A percentile compares a stretch with the other conserved stretches of the same genome.
phyloP scores from a whole-genome alignment of 139 green algal genomes.

The Micractinium conductrix region DNA sequence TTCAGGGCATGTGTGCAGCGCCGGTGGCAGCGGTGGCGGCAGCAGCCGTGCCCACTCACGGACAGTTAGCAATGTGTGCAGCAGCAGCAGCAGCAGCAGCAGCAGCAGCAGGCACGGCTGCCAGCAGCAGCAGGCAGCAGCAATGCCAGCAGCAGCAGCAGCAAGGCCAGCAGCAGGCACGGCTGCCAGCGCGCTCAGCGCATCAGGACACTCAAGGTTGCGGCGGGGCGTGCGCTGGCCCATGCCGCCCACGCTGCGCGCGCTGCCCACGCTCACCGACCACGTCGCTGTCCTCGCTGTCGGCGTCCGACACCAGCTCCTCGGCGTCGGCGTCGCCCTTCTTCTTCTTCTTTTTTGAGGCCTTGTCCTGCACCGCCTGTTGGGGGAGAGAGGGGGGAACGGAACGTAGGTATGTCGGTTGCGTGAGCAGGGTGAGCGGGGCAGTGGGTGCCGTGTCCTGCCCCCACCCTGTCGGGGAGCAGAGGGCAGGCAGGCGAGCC shows the following conservation, averaged over 20 bases:
- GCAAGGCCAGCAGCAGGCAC: neutral
- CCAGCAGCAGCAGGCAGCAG: no score
- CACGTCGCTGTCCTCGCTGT: slow-evolving; percentile 12
- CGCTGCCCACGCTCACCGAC: neutral
- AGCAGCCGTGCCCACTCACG: neutral
- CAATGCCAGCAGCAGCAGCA: neutral
- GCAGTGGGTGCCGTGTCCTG: neutral
- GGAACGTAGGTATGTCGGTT: neutral
- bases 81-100: no score
- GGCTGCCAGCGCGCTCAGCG: no score
- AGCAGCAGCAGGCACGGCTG: no score
- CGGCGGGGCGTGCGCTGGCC: no score
- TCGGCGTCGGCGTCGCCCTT: slow-evolving; percentile 2
- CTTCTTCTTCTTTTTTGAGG: slow-evolving; percentile 16
- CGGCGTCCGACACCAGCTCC: slow-evolving; percentile 24
- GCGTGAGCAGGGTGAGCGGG: no score
- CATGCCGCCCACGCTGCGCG: no score
- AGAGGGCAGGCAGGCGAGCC: neutral
- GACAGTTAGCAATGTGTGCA: neutral
- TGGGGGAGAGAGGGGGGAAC: neutral
- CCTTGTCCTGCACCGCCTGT: slow-evolving; percentile 25
- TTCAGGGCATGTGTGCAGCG: no score
- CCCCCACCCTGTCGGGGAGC: no score
- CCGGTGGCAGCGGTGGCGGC: no score
- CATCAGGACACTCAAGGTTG: no score